Evolutionary conservation across 306 rosid genomes (phyloP), one percentile per base, ranked within the genome.

Genomic region (Biancaea sappan): DNA sequence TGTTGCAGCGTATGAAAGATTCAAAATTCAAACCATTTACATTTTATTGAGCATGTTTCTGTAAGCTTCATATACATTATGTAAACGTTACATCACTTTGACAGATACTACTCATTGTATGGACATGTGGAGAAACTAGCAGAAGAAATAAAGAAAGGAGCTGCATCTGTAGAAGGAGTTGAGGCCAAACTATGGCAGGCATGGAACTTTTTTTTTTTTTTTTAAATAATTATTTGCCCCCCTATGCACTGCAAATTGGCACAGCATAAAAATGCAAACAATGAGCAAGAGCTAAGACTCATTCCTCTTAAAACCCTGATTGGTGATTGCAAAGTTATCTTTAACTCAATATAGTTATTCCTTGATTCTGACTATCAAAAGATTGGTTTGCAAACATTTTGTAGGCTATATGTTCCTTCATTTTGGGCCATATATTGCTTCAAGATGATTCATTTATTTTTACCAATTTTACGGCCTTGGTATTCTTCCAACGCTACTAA

Each of bases 121-220:
- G 98, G 98, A 50, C 98, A 91, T 82, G 98, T 93, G 22, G 94
- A 89, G 88, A 91, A 84, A 82, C 88, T 91, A 51, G 98, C 97
- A 22, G 90, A 93, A 74, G 93, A 91, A 77, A 91, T 93, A 37
- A 89, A 80, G 86, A 91, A 89, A 64, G 98, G 98, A 15, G 97
- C 97, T 71, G 79, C 93, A 61, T 89, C 98, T 47, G 82, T 93
- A 18, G 97, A 93, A 86, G 98, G 96, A 31, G 94, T 93, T 43
- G 97, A 93, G 75, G 97, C 88, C 81, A 79, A 84, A 80, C 76
- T 93, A 62, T 93, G 97, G 97, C 97, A 93, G 94, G 98, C 86
- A 80, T 57, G 84, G n/a, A n/a, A n/a, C n/a, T n/a, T n/a, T n/a
- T n/a, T n/a, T n/a, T n/a, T 69, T 48, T 71, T 65, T 71, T 11